Base-by-base conservation (phyloP, 345 rosid genomes). In the Ailanthus altissimus region DNA sequence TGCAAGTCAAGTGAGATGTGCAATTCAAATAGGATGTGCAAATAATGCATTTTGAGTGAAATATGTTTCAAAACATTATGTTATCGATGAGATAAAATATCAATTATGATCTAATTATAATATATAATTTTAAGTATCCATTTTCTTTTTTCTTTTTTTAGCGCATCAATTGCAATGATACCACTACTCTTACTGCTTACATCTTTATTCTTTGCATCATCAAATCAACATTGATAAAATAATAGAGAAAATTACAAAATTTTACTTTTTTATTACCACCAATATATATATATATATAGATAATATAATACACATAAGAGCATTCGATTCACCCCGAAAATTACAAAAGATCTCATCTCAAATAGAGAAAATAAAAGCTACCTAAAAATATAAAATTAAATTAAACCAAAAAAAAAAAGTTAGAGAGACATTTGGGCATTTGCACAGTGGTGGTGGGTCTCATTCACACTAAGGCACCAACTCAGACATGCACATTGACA, bases 391-490 rank as follows among this genome's bases (percentile, higher is more conserved):
- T 16, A 26, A 79, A 67, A 60, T 11, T 6, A 65, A 64, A 5
- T 5, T 6, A 32, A 13, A 28, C 0, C 15, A 21, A 3, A 26
- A 18, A 23, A 13, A 46, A 40, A 32, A 32, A 61, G 42, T 6
- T 6, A 57, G 5, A 42, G 67, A 16, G 63, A 10, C 46, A 3
- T 45, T 32, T 32, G 38, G 73, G 47, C 18, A 25, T n/a, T n/a
- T n/a, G n/a, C n/a, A n/a, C n/a, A n/a, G n/a, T n/a, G n/a, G 75
- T 74, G 83, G 81, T 70, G 83, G 81, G 86, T 80, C 83, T 74
- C 67, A 46, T 3, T 32, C 38, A 32, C 38, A 3, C 1, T 32
- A 32, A 32, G 38, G 23, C 36, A 76, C 78, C 87, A 84, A 75
- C 81, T 79, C 81, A 79, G 50, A 77, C 5, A 18, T 0, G 77